Base-by-base conservation (phyloP, 306 rosid genomes). In the Alnus glutinosa region DNA sequence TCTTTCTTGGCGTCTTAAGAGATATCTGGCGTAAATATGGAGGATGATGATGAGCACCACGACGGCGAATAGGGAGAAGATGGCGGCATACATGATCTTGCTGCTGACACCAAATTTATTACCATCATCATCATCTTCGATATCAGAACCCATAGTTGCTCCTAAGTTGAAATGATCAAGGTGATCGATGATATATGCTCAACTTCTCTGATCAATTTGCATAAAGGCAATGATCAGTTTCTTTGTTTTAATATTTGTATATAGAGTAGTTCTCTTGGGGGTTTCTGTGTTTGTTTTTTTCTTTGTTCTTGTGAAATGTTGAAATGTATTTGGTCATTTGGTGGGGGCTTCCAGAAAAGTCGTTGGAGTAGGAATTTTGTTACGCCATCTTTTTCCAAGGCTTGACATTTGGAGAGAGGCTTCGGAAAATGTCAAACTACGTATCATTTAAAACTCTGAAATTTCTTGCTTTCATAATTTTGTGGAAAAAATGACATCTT, bases 21-120 rank as follows among this genome's bases (percentile, higher is more conserved):
- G 71, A 78, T 14, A 75, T 68, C 47, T 73, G 18, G 32, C 7
- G 72, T 39, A 74, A 30, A 74, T 73, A 61, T 70, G 78, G 77
- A 84, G 15, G 44, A 62, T 4, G 71, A 82, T 51, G 49, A 77
- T 1, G 44, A 77, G 1, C 4, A 74, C 1, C 11, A 82, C 52
- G 15, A 82, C n/a, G 1, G 66, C 80, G 74, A 79, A 70, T 57
- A 87, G 61, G n/a, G 77, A 55, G 79, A 82, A 70, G 55, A 75
- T 77, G 46, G 83, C 75, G 39, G 61, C 64, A n/a, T 79, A 30
- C 79, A 70, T 46, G 34, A 79, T 32, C 75, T 68, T 74, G 5
- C 46, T 54, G 68, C 81, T 73, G 28, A 19, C 5, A 10, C 74
- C 77, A 14, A 59, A 54, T 12, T 73, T 64, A 42, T 42, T 42